Evolutionary conservation across 2,329 filamentous ascomycete species (phyloP).

Genomic region (Microsporum ferrugineum): DNA sequence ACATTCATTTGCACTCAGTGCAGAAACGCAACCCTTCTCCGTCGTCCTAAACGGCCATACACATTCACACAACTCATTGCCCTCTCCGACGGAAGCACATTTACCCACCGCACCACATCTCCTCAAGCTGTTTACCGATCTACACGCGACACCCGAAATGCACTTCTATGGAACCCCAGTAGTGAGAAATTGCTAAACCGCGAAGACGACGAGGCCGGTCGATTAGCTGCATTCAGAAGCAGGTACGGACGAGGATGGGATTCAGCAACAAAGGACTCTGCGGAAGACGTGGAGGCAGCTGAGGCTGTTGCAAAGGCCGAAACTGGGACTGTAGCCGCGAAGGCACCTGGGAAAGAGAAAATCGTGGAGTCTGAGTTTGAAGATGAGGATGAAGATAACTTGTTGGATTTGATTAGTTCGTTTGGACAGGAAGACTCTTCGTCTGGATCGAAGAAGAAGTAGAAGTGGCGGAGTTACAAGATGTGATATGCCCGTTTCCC

Average conservation of each 20-base stretch:
- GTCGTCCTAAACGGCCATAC: conserved; percentile 83
- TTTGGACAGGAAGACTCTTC: conserved; percentile 34
- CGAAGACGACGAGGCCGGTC: conserved; percentile 89
- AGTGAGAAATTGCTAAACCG: conserved; percentile 71
- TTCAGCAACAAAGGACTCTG: conserved; percentile 34
- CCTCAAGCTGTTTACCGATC: conserved; percentile 47
- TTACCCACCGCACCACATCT: conserved; percentile 40
- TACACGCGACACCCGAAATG: conserved; percentile 79
- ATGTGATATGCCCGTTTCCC: background rate
- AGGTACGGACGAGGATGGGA: conserved; percentile 82
- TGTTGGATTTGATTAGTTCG: conserved; percentile 47
- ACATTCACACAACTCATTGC: conserved; percentile 95
- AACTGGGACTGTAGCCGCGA: conserved; percentile 23
- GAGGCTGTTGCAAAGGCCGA: conserved; percentile 13
- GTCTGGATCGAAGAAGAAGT: conserved; percentile 28
- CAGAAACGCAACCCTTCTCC: conserved; percentile 73
- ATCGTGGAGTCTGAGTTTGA: conserved; percentile 23
- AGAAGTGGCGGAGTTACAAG: conserved; percentile 10
- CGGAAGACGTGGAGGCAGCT: conserved; percentile 23
- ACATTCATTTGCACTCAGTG: conserved; percentile 47
- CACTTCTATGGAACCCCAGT: conserved; percentile 79
- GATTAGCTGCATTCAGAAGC: conserved; percentile 71
- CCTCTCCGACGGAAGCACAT: conserved; percentile 81
- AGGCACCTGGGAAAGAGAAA: conserved; percentile 34
- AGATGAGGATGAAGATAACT: conserved; percentile 41